Evolutionary conservation across 176 grass and related monocot species (phyloP).

Genomic region (Bonia amplexicaulis): DNA sequence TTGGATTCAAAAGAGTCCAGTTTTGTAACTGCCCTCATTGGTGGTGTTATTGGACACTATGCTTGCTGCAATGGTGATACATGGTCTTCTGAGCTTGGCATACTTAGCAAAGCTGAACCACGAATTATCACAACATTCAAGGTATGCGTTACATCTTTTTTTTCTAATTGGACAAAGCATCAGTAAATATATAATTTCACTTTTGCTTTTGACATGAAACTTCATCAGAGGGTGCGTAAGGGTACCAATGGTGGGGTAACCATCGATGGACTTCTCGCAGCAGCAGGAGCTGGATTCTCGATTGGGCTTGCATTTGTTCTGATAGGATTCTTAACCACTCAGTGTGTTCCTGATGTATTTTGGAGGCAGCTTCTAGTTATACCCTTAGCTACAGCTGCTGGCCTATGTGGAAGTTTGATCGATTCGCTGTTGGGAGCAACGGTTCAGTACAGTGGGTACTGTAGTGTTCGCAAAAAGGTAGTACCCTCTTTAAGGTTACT

Average conservation of each 20-base stretch:
- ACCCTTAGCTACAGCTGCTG: constrained; percentile 70
- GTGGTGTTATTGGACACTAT: constrained; percentile 89
- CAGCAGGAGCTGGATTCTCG: constrained; percentile 64
- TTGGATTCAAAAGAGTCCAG: constrained; percentile 72
- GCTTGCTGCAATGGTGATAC: constrained; percentile 96
- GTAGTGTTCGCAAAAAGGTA: constrained; percentile 78
- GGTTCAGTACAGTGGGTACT: constrained; percentile 84
- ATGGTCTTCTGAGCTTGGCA: constrained; percentile 94
- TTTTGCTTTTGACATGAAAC: background rate
- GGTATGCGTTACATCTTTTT: constrained; percentile 30
- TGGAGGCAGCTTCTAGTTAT: constrained; percentile 67
- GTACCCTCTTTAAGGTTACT: background rate
- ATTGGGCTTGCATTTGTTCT: constrained; percentile 79
- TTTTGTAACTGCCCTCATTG: constrained; percentile 79
- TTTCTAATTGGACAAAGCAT: background rate
- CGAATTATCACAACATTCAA: constrained; percentile 85
- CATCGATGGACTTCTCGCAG: constrained; percentile 62
- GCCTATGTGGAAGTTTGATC: constrained; percentile 76
- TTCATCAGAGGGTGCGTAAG: constrained; percentile 65
- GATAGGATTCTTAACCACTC: constrained; percentile 66
- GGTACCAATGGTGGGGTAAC: constrained; percentile 91
- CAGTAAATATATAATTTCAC: background rate
- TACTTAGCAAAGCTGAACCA: constrained; percentile 82
- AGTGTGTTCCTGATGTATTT: constrained; percentile 51
- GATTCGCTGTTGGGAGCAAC: constrained; percentile 84